Base-by-base conservation (phyloP, 2,329 filamentous ascomycete genomes). In the Lachnellula hyalina region DNA sequence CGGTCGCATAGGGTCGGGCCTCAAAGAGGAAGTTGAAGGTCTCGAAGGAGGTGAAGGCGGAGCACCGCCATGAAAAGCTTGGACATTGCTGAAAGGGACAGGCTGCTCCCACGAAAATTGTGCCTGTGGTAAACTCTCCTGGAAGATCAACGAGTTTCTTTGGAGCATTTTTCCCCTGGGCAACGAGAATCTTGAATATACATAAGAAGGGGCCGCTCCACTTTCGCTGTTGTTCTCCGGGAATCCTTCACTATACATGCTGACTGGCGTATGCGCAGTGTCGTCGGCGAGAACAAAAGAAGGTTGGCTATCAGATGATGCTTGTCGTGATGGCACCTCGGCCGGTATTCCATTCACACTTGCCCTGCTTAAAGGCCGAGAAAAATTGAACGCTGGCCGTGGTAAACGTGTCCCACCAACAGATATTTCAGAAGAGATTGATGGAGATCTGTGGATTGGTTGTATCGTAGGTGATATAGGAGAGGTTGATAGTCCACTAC, bases 361-460 rank as follows among this genome's bases (percentile, higher is more conserved):
- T 57, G 84, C 81, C 67, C 86, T 80, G 70, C 93, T 96, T 57
- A 96, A 74, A 0, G 94, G 94, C 44, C 94, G 82, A 0, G 94
- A 97, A 70, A 97, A 97, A 72, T 99, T 97, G 73, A 95, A 93
- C 0, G 88, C 84, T 0, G 90, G 88, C 15, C 86, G 82, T 12
- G 86, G 83, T 36, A 91, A 72, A 32, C 76, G 72, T 35, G 71
- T 73, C 12, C 81, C 77, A 47, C 74, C 79, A 45, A 80, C 79
- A 2, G 91, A 96, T 49, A 83, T 82, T 58, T 96, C 90, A 1
- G 93, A 97, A 58, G 85, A 85, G 38, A 90, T 80, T 0, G 94
- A 97, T 2, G 91, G 90, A 1, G 92, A 96, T 65, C 91, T 82
- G 55, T 41, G 84, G 82, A 64, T 86, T 81, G 83, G 77, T 15